phyloP scores from a whole-genome alignment of 108 stramenopile species.

The Cylindrotheca fusiformis region DNA sequence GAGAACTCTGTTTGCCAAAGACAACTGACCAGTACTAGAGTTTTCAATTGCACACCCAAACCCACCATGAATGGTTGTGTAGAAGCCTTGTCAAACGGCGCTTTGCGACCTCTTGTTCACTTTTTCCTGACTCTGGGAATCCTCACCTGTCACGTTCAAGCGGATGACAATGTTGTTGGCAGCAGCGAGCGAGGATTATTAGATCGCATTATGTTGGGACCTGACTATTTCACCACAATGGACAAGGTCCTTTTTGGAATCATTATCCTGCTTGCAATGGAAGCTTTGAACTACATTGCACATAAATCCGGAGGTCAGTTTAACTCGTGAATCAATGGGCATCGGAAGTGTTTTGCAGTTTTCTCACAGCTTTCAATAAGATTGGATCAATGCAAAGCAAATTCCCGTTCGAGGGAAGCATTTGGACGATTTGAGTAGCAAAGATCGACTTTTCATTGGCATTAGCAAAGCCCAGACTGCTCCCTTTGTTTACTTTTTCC shows the following conservation, averaged over 20 bases:
- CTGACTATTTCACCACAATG: constrained; percentile 17
- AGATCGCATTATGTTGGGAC: constrained; percentile 18
- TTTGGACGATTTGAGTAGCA: constrained; percentile 66
- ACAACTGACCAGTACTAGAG: too few species aligned
- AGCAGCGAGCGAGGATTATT: constrained; percentile 1
- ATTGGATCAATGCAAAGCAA: constrained; percentile 27
- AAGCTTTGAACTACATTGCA: constrained; percentile 27
- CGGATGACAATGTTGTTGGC: background rate
- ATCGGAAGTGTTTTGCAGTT: background rate
- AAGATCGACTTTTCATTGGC: constrained; percentile 60
- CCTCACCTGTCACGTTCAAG: constrained; percentile 16
- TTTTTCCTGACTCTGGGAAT: constrained; percentile 4
- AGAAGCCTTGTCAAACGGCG: background rate
- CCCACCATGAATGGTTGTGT: too few species aligned
- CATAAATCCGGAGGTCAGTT: constrained; percentile 28
- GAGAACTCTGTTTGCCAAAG: too few species aligned
- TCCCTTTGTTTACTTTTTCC: constrained; percentile 76
- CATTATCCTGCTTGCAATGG: constrained; percentile 33
- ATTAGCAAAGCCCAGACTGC: constrained; percentile 74
- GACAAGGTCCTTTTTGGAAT: constrained; percentile 39
- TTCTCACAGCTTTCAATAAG: constrained; percentile 7
- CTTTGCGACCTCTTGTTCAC: constrained; percentile 3
- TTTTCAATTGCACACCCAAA: too few species aligned
- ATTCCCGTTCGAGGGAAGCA: constrained; percentile 88
- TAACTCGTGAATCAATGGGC: background rate